phyloP scores from a whole-genome alignment of 805 yeast genomes.

The Starmerella sp. region DNA sequence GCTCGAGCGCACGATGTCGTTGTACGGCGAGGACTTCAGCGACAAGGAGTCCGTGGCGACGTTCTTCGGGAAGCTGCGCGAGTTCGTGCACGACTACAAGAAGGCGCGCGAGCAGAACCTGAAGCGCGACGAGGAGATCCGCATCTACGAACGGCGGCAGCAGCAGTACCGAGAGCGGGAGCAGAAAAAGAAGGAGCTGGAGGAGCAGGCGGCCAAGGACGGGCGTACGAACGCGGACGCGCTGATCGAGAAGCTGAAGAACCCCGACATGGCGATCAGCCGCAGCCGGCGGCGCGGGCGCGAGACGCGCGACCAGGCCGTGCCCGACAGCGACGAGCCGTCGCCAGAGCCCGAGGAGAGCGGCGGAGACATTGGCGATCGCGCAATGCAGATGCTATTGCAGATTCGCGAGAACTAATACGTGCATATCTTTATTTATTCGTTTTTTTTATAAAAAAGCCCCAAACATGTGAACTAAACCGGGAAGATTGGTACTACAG shows the following conservation, averaged over 20 bases:
- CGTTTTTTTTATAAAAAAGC: neutral
- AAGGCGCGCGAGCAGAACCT: slow-evolving; percentile 70
- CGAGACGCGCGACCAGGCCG: slow-evolving; percentile 35
- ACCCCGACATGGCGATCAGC: slow-evolving; percentile 65
- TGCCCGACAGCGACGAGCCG: neutral
- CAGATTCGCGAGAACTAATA: slow-evolving; percentile 2
- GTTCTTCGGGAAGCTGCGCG: slow-evolving; percentile 70
- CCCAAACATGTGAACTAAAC: neutral
- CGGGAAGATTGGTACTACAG: neutral
- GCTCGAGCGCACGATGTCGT: slow-evolving; percentile 60
- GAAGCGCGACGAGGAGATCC: slow-evolving; percentile 69
- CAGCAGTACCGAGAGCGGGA: slow-evolving; percentile 27
- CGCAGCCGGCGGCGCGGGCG: slow-evolving; percentile 68
- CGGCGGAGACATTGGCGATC: slow-evolving; percentile 12
- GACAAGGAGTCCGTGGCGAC: slow-evolving; percentile 56
- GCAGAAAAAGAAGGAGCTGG: slow-evolving; percentile 18
- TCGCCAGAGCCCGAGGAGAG: slow-evolving; percentile 3
- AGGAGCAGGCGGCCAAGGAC: slow-evolving; percentile 12
- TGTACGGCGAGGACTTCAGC: slow-evolving; percentile 78
- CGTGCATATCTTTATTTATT: slow-evolving; percentile 1
- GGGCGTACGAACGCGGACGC: slow-evolving; percentile 62
- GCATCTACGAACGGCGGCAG: slow-evolving; percentile 66
- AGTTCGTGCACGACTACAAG: slow-evolving; percentile 67
- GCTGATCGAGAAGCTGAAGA: slow-evolving; percentile 72
- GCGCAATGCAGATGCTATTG: slow-evolving; percentile 14